Conservation (phyloP, 2,329 filamentous ascomycete genomes). For the Rutstroemia sp. region DNA sequence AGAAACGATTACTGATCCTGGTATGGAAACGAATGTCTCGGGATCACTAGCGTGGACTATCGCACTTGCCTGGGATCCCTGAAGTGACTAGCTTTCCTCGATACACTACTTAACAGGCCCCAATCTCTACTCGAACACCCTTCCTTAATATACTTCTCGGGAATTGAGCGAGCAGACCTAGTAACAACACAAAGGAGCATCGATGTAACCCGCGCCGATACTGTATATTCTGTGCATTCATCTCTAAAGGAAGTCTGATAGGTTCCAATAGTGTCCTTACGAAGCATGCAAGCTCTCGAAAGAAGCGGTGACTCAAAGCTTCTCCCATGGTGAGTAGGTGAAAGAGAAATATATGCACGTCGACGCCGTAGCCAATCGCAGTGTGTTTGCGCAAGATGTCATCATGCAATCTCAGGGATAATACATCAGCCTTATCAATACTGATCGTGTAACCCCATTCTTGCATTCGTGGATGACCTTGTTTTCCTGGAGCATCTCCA, state of each 20-base stretch:
- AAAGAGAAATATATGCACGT: not conserved
- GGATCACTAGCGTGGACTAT: no score
- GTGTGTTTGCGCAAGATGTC: not conserved
- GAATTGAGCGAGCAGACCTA: no score
- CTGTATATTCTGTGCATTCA: not conserved
- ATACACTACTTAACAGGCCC: no score
- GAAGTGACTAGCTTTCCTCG: no score
- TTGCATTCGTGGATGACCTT: no score
- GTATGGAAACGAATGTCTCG: no score
- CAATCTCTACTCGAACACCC: no score
- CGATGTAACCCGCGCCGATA: not conserved
- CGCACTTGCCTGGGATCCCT: no score
- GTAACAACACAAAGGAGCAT: not conserved
- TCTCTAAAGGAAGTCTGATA: no score
- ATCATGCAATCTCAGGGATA: slow-evolving; percentile 8
- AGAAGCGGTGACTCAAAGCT: not conserved
- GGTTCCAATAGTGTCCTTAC: not conserved
- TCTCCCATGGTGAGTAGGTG: not conserved
- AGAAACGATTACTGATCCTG: not conserved
- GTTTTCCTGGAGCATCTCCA: no score
- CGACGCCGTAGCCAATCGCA: not conserved
- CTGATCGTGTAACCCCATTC: not conserved
- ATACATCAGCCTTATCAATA: slow-evolving; percentile 6
- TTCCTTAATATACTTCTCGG: no score
- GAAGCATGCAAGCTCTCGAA: not conserved